Base-by-base conservation (phyloP, 805 yeast species). In the Candida tallmaniae region DNA sequence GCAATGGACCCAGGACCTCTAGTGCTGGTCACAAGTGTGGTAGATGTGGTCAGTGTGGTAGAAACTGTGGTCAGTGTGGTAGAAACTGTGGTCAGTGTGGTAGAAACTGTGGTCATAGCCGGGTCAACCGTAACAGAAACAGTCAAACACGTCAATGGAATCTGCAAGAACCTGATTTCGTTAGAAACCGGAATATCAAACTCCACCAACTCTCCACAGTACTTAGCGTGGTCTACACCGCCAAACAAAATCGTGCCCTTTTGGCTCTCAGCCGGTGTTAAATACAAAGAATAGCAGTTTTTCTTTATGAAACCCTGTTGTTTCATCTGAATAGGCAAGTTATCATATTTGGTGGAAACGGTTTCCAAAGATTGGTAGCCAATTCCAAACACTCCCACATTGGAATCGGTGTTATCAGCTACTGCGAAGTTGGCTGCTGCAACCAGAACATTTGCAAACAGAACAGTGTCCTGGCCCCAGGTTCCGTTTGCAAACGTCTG, bases 401-500 rank as follows among this genome's bases (percentile, higher is more conserved):
- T 38, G 6, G 56, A 50, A 26, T 42, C 42, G 13, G 52, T 34
- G 14, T 41, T 36, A 40, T 40, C 45, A 16, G 48, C 52, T 29
- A 42, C 51, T 14, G 48, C 55, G 23, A 50, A 46, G 31, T 46
- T 47, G 16, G 45, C 48, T 15, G 34, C 39, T 19, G 47, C 41
- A 6, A 35, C 27, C 21, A 45, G 36, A 23, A 31, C 38, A 24
- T 37, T 34, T 15, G 39, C 24, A n/a, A 50, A 33, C 6, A 33
- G 34, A 16, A 47, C 46, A n/a, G 44, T 35, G 29, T 50, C 55
- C 23, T 36, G 43, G 24, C 41, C 46, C 44, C 44, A 50, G 25
- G 44, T 35, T 13, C 55, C 55, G 4, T 42, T 38, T 6, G 79
- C 78, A 35, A 47, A 59, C 2, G 76, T 65, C 8, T 55, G 50